Evolutionary conservation across 805 yeast species (phyloP), one percentile per base, ranked within the genome.

Genomic region (Candida tibetensis): DNA sequence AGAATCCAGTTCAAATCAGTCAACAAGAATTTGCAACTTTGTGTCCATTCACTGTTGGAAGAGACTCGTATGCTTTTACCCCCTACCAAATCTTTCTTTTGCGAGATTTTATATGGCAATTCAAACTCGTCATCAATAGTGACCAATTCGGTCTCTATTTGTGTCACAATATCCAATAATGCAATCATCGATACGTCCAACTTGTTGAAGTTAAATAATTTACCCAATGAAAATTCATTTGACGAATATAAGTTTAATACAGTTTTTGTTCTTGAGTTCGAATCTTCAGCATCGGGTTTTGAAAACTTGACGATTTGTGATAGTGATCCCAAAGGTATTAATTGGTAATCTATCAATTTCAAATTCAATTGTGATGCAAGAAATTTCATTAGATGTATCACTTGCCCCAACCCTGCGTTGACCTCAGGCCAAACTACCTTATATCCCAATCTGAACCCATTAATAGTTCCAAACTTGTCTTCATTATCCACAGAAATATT

Each of bases 321-420:
- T 43, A 78, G 80, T 1, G 95, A 84, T 0, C 96, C 96, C 76
- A 86, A 68, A 0, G 97, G 96, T 16, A 79, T 73, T 13, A 90
- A 59, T 42, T 74, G 75, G 57, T 85, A 90, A 3, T 77, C 77
- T 0, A 66, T 63, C 6, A 86, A 55, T 22, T 70, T 69, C 17
- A 87, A 57, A 6, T 76, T 69, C 21, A 88, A 66, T 30, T 81
- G 69, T 9, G 76, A 65, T 1, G 76, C 60, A 2, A 89, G 71
- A 1, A 91, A 85, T 0, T 82, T 72, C 21, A 90, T 55, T 14
- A 91, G 60, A 9, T 88, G 62, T 2, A 86, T 75, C 2, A 90
- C 64, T 48, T 90, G 96, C 0, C 98, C 98, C 50, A 90, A 62
- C 0, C 95, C 96, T 2, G 95, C 93, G 55, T 89, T 90, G 30